Evolutionary conservation across 257 asterid species (phyloP), one percentile per base, ranked within the genome.

Genomic region (Solanum dulcamara): DNA sequence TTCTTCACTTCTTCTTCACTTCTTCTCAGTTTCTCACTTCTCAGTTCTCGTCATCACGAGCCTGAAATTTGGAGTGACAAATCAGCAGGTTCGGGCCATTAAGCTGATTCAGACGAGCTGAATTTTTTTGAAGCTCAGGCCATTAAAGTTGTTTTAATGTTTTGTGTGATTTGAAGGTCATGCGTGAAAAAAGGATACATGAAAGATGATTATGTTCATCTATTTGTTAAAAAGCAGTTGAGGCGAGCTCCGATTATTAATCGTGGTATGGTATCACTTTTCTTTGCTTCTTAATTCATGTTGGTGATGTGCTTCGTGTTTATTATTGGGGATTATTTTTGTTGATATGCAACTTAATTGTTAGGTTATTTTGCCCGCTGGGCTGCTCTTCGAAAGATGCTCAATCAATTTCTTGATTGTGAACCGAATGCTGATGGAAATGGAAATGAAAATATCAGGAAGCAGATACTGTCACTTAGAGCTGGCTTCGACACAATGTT

Each of bases 401-500:
- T 97, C 38, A 81, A 90, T 87, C 92, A 97, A 83, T 97, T 97
- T 91, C 98, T 97, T 70, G 93, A 93, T 86, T 86, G 92, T 87
- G 90, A 86, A 77, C 72, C 68, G 18, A 88, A 86, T 83, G 74
- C 37, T 51, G 90, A 88, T 81, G 92, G 80, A 85, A 89, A 85
- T 81, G 91, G 75, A 84, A 89, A 86, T 87, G 91, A 87, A 85
- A 84, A 64, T 46, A 64, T 83, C 60, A 93, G 88, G 93, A 95
- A 97, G 92, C 99, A 95, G 91, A 91, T 95, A 86, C 59, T 95
- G 85, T 97, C 98, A 10, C 94, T 97, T 51, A 98, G 98, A 55
- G 99, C 98, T 91, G 99, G 99, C 86, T 97, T 94, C 86, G 99
- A 97, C 86, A 94, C 99, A 10, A 92, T 96, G 80, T 95, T 88